Conservation (phyloP, 139 green algal species). For the Prasinococcaceae sp. region DNA sequence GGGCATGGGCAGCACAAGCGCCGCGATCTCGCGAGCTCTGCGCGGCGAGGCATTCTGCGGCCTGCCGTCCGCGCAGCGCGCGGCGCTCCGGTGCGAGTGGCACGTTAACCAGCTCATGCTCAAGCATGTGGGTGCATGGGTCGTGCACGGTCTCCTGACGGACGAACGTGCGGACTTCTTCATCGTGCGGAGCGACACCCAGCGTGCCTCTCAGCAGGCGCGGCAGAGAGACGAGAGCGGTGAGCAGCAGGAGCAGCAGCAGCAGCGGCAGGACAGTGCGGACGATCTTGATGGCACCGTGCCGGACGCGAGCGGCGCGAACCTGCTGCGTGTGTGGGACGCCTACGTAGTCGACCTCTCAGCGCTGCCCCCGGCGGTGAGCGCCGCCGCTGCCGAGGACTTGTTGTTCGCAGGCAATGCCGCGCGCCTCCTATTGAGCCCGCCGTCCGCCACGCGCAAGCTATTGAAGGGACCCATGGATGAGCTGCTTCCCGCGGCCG, state of each 20-base stretch:
- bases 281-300: too few species aligned
- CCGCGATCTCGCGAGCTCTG: too few species aligned
- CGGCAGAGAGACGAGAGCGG: too few species aligned
- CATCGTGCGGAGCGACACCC: slow-evolving; percentile 34
- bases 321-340: slow-evolving; percentile 37
- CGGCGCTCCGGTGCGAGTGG: too few species aligned
- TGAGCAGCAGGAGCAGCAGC: neutral
- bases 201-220: too few species aligned
- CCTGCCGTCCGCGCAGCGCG: too few species aligned
- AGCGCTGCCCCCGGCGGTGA: slow-evolving; percentile 40
- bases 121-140: slow-evolving; percentile 67
- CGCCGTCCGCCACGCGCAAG: too few species aligned
- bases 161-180: slow-evolving; percentile 68
- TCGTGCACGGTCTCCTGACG: slow-evolving; percentile 63
- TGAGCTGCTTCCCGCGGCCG: slow-evolving; percentile 34
- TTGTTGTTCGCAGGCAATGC: slow-evolving; percentile 66
- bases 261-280: too few species aligned
- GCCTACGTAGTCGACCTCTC: slow-evolving; percentile 35
- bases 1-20: too few species aligned
- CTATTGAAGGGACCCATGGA: too few species aligned
- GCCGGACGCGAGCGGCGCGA: neutral
- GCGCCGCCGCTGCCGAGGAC: slow-evolving; percentile 29
- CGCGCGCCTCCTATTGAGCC: slow-evolving; percentile 49
- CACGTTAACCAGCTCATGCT: slow-evolving; percentile 72
- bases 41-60: too few species aligned